Evolutionary conservation across 148 eudicot genomes (phyloP), one percentile per base, ranked within the genome.

Genomic region (Vaccinium vitisidaea): DNA sequence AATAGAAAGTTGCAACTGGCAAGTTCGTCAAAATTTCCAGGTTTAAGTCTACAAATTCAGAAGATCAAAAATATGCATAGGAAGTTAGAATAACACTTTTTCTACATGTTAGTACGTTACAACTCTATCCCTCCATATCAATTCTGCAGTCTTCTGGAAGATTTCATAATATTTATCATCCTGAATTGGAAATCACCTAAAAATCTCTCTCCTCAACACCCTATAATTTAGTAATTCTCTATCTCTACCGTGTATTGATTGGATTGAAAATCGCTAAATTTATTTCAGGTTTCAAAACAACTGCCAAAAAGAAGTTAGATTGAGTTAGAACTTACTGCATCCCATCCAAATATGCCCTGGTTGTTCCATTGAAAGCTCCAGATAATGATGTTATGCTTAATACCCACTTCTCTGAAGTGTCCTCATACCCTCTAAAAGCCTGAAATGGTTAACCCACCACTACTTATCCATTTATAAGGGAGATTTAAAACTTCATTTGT

Each of bases 311-410:
- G 39, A 19, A 75, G 8, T 11, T 23, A 8, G 8, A 36, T 13
- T 19, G 21, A 54, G 18, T 53, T 0, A 7, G 50, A 86, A 95
- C 98, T 91, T 90, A 96, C 99, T 94, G 93, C 92, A 96, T 94
- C 80, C 99, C 99, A 88, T 96, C 99, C 21, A 93, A 88, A 87
- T 96, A 96, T 49, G 99, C 83, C 86, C 98, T 92, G 49, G 98
- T 96, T 25, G 98, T 92, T 80, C 98, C 98, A 85, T 96, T 96
- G 78, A 96, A 90, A 70, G 98, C 98, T 84, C 98, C 98, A n/a
- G 98, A 96, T 84, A 96, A 90, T 30, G 98, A 86, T 13, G 98
- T 96, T 65, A 96, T 75, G 90, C 98, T 96, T 84, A 96, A 76
- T 36, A 96, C 92, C 98, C 98, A 96, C 63, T 94, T 92, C 18